Percentiles rank a stretch among this genome's conserved stretches.
Evolutionary conservation across 352 stramenopile genomes (phyloP).

Genomic region (Globisporangium ultimum): DNA sequence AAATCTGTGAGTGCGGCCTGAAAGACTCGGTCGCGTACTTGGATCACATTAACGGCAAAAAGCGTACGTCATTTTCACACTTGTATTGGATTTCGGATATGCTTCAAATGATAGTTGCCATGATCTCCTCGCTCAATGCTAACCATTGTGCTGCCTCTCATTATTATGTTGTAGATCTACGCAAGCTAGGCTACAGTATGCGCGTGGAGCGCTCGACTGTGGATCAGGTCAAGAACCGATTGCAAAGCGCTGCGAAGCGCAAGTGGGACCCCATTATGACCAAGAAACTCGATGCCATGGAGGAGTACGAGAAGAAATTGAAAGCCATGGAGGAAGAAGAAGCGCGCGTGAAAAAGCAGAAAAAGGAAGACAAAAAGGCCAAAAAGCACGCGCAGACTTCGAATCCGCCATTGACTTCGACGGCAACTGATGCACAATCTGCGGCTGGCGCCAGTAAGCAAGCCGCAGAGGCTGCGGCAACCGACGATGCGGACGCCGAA

Average conservation of each 20-base stretch:
- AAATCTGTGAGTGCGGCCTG: constrained; percentile 89
- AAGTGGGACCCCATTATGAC: constrained; percentile 81
- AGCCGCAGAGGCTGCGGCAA: neutral
- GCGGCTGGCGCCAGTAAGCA: neutral
- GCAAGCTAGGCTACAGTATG: constrained; percentile 90
- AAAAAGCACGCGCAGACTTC: constrained; percentile 31
- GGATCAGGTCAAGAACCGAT: constrained; percentile 82
- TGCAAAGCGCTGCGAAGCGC: constrained; percentile 78
- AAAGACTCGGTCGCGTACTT: constrained; percentile 94
- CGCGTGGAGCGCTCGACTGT: constrained; percentile 87
- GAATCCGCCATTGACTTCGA: constrained; percentile 1
- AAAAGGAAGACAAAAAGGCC: constrained; percentile 73
- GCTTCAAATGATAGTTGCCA: neutral
- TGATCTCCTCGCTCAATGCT: neutral
- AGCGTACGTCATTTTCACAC: constrained; percentile 51
- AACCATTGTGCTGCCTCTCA: neutral
- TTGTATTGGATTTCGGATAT: neutral
- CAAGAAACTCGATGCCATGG: constrained; percentile 79
- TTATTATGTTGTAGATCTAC: constrained; percentile 59
- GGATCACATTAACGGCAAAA: constrained; percentile 95
- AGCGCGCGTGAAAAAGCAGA: constrained; percentile 60
- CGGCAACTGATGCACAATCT: constrained; percentile 12
- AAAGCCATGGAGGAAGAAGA: constrained; percentile 68
- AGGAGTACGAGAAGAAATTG: constrained; percentile 89
- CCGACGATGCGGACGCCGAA: constrained; percentile 53